Evolutionary conservation across 1,284 basidiomycete genomes (phyloP).

Genomic region (Rhodotorula sp.): DNA sequence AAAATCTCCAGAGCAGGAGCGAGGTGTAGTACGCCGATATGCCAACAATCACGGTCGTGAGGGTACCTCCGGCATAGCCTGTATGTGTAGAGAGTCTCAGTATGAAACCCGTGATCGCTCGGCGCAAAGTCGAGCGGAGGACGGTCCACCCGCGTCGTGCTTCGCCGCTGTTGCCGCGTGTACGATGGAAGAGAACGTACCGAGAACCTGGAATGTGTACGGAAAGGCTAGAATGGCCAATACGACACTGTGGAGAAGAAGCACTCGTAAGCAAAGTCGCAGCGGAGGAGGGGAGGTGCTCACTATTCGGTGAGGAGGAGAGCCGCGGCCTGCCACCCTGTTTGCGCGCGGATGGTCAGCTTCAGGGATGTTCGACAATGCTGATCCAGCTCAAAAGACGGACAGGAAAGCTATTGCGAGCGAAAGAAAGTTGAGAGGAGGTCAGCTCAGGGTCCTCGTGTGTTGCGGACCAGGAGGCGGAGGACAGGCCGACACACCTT

Average conservation of each 20-base stretch:
- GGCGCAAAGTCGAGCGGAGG: not conserved
- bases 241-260: conserved; percentile 14
- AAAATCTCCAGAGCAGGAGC: conserved; percentile 61
- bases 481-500: conserved; percentile 10
- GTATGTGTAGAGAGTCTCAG: not conserved
- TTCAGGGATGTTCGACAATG: not conserved
- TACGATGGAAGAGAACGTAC: not conserved
- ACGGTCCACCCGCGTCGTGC: too few relatives aligned
- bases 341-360: not conserved
- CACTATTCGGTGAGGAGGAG: conserved; percentile 35
- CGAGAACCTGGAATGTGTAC: conserved; percentile 58
- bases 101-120: too few relatives aligned
- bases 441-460: conserved; percentile 10
- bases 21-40: conserved; percentile 54
- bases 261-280: not conserved
- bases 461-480: not conserved
- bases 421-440: not conserved
- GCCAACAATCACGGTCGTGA: conserved; percentile 24
- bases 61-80: conserved; percentile 20
- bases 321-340: conserved; percentile 22
- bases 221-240: conserved; percentile 60
- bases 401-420: conserved; percentile 9
- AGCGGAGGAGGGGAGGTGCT: not conserved
- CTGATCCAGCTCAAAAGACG: not conserved
- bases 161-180: too few relatives aligned